These are phyloP conservation scores for Plantago coronopus DNA, from an alignment of 305 asterid species.

Conservation along the genomic window DNA sequence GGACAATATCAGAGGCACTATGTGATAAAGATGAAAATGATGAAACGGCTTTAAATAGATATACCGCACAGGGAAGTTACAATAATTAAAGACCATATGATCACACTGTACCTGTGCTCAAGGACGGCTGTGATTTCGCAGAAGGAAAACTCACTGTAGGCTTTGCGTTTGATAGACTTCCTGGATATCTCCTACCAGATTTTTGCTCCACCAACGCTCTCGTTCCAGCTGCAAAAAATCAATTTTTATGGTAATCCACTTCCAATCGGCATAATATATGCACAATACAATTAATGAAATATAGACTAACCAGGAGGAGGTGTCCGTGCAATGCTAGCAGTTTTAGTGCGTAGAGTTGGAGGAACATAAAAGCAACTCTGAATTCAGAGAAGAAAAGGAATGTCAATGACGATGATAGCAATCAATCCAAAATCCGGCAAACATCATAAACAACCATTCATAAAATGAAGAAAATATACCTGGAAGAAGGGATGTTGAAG, in stretches of 20 bases:
- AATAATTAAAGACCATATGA: neutral
- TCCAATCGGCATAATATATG: neutral
- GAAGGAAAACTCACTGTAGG: slow-evolving; percentile 30
- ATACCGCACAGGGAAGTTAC: too few relatives aligned
- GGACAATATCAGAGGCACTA: too few relatives aligned
- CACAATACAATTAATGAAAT: neutral
- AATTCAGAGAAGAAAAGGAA: slow-evolving; percentile 20
- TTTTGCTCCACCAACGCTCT: slow-evolving; percentile 56
- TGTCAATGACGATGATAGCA: too few relatives aligned
- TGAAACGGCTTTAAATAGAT: too few relatives aligned
- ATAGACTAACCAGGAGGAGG: slow-evolving; percentile 79
- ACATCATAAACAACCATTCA: too few relatives aligned
- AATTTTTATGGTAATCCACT: slow-evolving; percentile 1
- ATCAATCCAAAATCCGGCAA: too few relatives aligned
- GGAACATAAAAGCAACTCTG: slow-evolving; percentile 91
- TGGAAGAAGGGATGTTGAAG: slow-evolving; percentile 95
- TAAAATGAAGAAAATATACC: slow-evolving; percentile 37
- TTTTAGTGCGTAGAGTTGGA: slow-evolving; percentile 78
- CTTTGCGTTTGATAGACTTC: slow-evolving; percentile 30
- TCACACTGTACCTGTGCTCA: slow-evolving; percentile 32
- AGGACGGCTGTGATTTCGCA: slow-evolving; percentile 30
- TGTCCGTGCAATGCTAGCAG: slow-evolving; percentile 47
- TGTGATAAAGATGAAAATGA: too few relatives aligned
- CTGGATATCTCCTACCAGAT: slow-evolving; percentile 46
- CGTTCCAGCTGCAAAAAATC: slow-evolving; percentile 47